Evolutionary conservation across 1,284 basidiomycete genomes (phyloP).

Genomic region (Porogramme epimiltina): DNA sequence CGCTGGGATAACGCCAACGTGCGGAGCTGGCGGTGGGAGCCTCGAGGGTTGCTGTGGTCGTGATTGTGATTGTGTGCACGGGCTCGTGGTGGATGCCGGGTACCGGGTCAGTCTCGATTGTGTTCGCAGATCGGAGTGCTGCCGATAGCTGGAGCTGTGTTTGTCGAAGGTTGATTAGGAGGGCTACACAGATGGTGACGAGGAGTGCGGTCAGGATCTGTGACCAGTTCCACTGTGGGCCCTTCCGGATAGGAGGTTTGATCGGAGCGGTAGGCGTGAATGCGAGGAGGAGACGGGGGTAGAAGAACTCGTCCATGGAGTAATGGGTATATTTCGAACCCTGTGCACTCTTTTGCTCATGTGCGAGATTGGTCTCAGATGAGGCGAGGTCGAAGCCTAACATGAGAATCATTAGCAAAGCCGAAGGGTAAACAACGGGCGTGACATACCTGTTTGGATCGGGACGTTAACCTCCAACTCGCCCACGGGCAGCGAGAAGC

Average conservation of each 20-base stretch:
- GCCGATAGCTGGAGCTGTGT: conserved; percentile 11
- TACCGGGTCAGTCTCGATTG: conserved; percentile 1
- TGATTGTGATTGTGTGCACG: conserved; percentile 25
- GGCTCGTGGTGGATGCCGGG: conserved; percentile 1
- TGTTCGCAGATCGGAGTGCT: conserved; percentile 8
- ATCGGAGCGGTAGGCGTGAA: conserved; percentile 9
- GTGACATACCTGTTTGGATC: conserved; percentile 47
- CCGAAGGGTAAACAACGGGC: neutral
- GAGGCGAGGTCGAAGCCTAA: conserved; percentile 45
- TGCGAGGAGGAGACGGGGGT: conserved; percentile 43
- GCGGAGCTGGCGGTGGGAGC: conserved; percentile 4
- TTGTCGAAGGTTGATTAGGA: conserved; percentile 17
- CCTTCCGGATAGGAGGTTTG: neutral
- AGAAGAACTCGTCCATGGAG: conserved; percentile 56
- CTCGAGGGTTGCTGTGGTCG: conserved; percentile 16
- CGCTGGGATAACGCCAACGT: conserved; percentile 11
- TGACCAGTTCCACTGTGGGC: conserved; percentile 3
- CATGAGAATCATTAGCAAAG: neutral
- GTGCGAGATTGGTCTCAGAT: conserved; percentile 49
- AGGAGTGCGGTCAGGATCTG: conserved; percentile 12
- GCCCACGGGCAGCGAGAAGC: conserved; percentile 66
- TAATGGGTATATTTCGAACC: conserved; percentile 52
- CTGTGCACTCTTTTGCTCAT: conserved; percentile 39
- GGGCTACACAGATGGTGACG: conserved; percentile 8
- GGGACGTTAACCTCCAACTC: conserved; percentile 64